phyloP scores from a whole-genome alignment of 345 rosid genomes.

The Citrus inodora region DNA sequence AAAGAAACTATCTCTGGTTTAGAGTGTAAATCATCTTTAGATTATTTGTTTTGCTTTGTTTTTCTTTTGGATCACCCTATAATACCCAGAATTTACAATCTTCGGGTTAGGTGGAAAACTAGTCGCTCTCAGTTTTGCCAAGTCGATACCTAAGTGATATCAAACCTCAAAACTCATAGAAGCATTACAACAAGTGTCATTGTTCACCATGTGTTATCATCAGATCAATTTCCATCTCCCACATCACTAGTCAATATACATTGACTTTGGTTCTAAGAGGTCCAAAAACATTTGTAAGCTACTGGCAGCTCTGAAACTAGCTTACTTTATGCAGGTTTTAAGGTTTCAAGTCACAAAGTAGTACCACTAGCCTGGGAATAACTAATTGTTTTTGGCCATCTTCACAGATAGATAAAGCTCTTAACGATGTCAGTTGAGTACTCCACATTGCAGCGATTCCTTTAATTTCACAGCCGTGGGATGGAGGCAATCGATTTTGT shows the following conservation, averaged over 20 bases:
- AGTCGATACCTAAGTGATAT: neutral
- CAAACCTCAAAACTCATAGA: neutral
- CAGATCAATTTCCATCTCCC: constrained; percentile 34
- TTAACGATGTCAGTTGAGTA: constrained; percentile 20
- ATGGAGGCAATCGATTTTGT: constrained; percentile 38
- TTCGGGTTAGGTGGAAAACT: neutral
- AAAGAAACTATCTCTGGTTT: constrained; percentile 3
- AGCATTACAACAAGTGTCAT: neutral
- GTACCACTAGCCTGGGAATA: constrained; percentile 5
- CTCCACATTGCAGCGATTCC: constrained; percentile 34
- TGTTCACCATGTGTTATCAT: constrained; percentile 24
- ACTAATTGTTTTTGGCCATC: constrained; percentile 30
- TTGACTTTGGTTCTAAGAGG: constrained; percentile 17
- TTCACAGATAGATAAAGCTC: constrained; percentile 27
- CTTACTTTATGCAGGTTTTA: constrained; percentile 27
- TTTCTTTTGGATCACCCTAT: neutral
- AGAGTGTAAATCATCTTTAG: constrained; percentile 17
- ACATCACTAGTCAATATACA: constrained; percentile 21
- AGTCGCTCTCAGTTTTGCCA: neutral
- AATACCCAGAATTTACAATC: neutral
- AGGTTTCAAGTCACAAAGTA: neutral
- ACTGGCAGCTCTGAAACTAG: constrained; percentile 19
- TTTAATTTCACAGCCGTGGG: constrained; percentile 36
- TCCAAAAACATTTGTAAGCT: constrained; percentile 19
- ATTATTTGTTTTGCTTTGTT: neutral